Percentiles rank a stretch among this genome's conserved stretches.
Conservation (phyloP, 768 basidiomycete genomes). For the Boletus tomentosulus region DNA sequence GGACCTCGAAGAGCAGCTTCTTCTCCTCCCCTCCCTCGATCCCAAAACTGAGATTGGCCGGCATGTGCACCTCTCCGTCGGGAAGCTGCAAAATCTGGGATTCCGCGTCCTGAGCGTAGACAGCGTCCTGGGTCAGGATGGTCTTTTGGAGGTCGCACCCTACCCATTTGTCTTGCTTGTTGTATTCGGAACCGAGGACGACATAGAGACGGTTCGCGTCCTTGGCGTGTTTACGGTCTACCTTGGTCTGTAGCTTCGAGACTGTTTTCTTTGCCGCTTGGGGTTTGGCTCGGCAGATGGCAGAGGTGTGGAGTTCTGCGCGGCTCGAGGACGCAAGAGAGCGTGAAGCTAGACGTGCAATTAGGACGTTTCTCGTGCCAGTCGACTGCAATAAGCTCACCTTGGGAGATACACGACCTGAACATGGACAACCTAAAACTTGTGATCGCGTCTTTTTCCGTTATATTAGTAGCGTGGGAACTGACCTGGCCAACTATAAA, state of each 20-base stretch:
- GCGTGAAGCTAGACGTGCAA: constrained; percentile 30
- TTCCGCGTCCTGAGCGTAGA: constrained; percentile 26
- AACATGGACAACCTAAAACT: constrained; percentile 23
- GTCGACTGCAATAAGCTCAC: constrained; percentile 3
- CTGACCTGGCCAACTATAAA: neutral
- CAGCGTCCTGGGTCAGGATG: constrained; percentile 53
- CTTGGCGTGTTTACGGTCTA: constrained; percentile 37
- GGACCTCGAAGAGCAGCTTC: constrained; percentile 57
- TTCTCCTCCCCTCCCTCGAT: constrained; percentile 50
- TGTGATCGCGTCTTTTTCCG: neutral
- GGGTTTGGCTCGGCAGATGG: constrained; percentile 35
- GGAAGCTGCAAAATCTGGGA: constrained; percentile 24
- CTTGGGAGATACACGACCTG: constrained; percentile 20
- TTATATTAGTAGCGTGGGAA: constrained; percentile 38
- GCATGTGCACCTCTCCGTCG: constrained; percentile 42
- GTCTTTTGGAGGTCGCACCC: constrained; percentile 61
- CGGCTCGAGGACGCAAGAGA: constrained; percentile 39
- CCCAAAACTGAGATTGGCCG: constrained; percentile 60
- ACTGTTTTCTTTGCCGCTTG: constrained; percentile 37
- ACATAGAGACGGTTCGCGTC: constrained; percentile 52
- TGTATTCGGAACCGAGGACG: constrained; percentile 67
- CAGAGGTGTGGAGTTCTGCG: constrained; percentile 47
- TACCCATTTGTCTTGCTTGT: constrained; percentile 65
- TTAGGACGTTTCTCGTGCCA: neutral
- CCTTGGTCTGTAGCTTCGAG: constrained; percentile 44